phyloP scores from a whole-genome alignment of 169 alveolate species.

The Babesia ovata region DNA sequence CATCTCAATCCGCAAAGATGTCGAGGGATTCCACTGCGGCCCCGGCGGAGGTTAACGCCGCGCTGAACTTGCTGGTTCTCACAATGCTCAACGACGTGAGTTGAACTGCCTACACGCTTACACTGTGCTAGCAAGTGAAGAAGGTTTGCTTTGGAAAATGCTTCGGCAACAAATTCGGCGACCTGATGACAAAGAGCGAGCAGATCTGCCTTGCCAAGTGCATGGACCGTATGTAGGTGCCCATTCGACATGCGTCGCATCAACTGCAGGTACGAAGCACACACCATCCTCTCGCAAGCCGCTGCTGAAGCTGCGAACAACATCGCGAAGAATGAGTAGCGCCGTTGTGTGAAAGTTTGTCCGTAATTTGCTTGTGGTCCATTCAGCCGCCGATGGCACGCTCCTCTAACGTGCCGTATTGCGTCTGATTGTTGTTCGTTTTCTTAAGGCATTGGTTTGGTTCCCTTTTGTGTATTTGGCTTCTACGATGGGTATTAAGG shows the following conservation, averaged over 20 bases:
- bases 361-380: neutral
- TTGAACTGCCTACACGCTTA: neutral
- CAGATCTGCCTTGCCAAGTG: conserved; percentile 87
- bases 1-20: neutral
- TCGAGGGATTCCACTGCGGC: conserved; percentile 22
- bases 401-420: too few species aligned
- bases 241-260: neutral
- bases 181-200: conserved; percentile 77
- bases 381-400: neutral
- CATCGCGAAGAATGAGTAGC: conserved; percentile 48
- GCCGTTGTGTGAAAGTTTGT: neutral
- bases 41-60: conserved; percentile 57
- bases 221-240: conserved; percentile 86
- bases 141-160: conserved; percentile 87
- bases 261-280: conserved; percentile 84
- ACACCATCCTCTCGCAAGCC: conserved; percentile 84
- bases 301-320: conserved; percentile 80
- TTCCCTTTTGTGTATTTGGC: neutral
- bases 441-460: neutral
- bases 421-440: too few species aligned
- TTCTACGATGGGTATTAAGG: conserved; percentile 57
- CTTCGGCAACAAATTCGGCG: conserved; percentile 79
- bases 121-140: conserved; percentile 76
- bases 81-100: conserved; percentile 70
- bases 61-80: conserved; percentile 63